Base-by-base conservation (phyloP, 2,329 filamentous ascomycete species). In the Macrophomina phaseolina region DNA sequence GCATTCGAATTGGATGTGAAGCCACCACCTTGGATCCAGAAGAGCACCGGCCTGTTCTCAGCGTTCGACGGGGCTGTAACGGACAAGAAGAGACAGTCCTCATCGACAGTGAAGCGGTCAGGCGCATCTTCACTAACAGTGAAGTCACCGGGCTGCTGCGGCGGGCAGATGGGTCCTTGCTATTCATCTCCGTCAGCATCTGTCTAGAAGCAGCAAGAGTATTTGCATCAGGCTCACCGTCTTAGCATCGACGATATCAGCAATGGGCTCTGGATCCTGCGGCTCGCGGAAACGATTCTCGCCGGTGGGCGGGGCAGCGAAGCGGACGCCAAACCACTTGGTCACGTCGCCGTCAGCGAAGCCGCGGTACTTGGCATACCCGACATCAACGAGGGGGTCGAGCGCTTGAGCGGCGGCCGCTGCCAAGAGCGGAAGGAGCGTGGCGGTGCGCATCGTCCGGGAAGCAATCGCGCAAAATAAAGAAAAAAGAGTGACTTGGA, bases 321-420 rank as follows among this genome's bases (percentile, higher is more conserved):
- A 88, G 48, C 85, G 81, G 68, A 87, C 86, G 1, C 91, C 91
- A 5, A 92, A 83, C 90, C 90, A 94, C 75, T 90, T 84, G 2
- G 85, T 87, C 53, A 92, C 80, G 1, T 88, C 89, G 71, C 86
- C 85, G 0, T 71, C 1, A 84, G 79, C 73, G 4, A 80, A 76
- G 8, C 91, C 91, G 58, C 83, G 77, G 73, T 93, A 93, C 34
- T 81, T 85, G 40, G 89, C 85, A 73, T 93, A 93, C 2, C 83
- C 84, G 23, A 94, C 81, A 69, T 91, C 82, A 11, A 93, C 87
- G 5, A 78, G 73, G 3, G 76, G 68, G 14, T 79, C 71, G 34
- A 81, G 76, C 11, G 80, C 79, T 18, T 45, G 30, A 38, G 36
- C 51, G 8, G 38, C 28, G 5, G 48, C 62, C n/a, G n/a, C 28